Percentiles rank a stretch among this genome's conserved stretches.
These are phyloP conservation scores for Conidiobolus incongruus DNA, from an alignment of 371 early-diverging fungal genomes.

Conservation along the genomic window DNA sequence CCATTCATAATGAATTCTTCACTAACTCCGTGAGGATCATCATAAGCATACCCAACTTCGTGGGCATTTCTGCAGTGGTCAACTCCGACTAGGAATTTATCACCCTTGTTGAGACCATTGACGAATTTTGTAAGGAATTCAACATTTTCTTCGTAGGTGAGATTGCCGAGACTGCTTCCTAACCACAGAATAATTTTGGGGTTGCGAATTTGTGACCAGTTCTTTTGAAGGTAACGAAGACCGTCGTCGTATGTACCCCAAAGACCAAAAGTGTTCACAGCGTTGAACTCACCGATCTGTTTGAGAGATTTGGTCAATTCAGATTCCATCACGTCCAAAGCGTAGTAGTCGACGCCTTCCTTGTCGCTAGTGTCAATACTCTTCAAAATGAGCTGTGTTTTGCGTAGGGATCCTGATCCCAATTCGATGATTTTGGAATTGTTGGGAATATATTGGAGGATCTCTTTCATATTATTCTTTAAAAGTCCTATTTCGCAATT, in stretches of 20 bases:
- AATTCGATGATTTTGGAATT: conserved; percentile 55
- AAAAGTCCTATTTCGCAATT: conserved; percentile 61
- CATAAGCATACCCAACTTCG: conserved; percentile 52
- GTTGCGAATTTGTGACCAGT: conserved; percentile 13
- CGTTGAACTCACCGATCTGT: conserved; percentile 18
- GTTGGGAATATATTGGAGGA: conserved; percentile 30
- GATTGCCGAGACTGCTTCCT: conserved; percentile 75
- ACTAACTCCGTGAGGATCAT: conserved; percentile 55
- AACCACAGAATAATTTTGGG: conserved; percentile 64
- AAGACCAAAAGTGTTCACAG: conserved; percentile 50
- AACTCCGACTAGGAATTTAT: conserved; percentile 57
- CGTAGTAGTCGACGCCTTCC: conserved; percentile 53
- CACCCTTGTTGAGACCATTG: conserved; percentile 31
- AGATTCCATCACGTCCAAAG: conserved; percentile 68
- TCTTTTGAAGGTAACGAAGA: conserved; percentile 28
- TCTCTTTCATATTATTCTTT: conserved; percentile 23
- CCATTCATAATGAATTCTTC: conserved; percentile 70
- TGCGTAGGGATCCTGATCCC: conserved; percentile 72
- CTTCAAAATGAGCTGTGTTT: conserved; percentile 53
- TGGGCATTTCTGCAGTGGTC: conserved; percentile 57
- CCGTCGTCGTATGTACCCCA: conserved; percentile 77
- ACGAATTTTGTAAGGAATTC: conserved; percentile 15
- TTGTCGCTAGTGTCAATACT: conserved; percentile 38
- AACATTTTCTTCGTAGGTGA: conserved; percentile 26
- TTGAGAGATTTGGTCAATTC: conserved; percentile 40